Evolutionary conservation across 148 eudicot genomes (phyloP), one percentile per base, ranked within the genome.

Genomic region (Chenopodium formosanum): DNA sequence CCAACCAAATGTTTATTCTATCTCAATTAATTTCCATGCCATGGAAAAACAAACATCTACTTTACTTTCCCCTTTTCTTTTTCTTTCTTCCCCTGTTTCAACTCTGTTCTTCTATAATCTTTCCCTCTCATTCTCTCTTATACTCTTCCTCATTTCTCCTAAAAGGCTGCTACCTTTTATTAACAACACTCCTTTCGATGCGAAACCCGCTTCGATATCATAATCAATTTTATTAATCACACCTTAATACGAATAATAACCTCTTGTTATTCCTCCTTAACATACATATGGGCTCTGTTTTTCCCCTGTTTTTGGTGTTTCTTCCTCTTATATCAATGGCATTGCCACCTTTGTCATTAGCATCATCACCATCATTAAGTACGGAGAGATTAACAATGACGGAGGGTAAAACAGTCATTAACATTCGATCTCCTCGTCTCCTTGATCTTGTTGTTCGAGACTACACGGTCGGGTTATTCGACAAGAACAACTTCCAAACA

Each of bases 391-490:
- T 84, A 29, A 63, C 80, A 4, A 60, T 53, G 16, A 14, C 12
- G 62, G 81, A 80, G 5, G 86, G 73, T 40, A 81, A 69, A 58
- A 56, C 90, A 79, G 83, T 37, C 16, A 71, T 86, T 71, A 84
- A 80, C 14, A 84, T 89, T 72, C 89, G 82, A 84, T 93, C 97
- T 13, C 81, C 90, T n/a, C 91, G 90, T 0, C 89, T 89, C 67
- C 97, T 96, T 7, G 95, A 96, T 80, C 91, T 92, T 23, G 52
- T 84, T 60, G 90, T 96, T 29, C 79, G 97, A 89, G 97, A 96
- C 79, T 94, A 85, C 94, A 88, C 94, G 17, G 84, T 92, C 79
- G 78, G 80, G 37, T 79, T 71, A 34, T 85, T 89, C 27, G 81
- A 87, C 78, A 34, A 82, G 79, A 86, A 72, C 1, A 70, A 77